Base-by-base conservation (phyloP, 1,284 basidiomycete genomes). In the Peniophora sp. region DNA sequence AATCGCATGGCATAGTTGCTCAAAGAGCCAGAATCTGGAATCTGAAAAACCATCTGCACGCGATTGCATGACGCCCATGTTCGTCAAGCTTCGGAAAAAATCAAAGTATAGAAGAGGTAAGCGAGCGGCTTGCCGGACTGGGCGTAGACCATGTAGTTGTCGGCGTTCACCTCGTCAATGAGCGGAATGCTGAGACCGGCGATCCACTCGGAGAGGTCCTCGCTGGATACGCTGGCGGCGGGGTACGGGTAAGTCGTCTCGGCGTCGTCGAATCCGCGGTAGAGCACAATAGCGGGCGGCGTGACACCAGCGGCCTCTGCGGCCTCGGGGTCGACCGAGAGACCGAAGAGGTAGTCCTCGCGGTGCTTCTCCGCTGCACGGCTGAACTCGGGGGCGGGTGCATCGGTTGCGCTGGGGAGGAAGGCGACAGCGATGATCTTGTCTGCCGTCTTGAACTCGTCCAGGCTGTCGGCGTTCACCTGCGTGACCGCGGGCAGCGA, bases 341-440 rank as follows among this genome's bases (percentile, higher is more conserved):
- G 16, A 81, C 81, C 53, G 82, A 84, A 53, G 72, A 77, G 51
- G 81, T 78, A 41, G 88, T 89, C 81, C 51, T 77, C 72, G 54
- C 44, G 88, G 84, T 48, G 81, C 93, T 59, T 75, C 77, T 45
- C 72, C 86, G 34, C 95, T 95, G 84, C 20, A 79, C 91, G 47
- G 77, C 99, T 55, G 87, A 98, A 53, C 81, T 96, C 58, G 98
- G 97, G 81, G 93, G 96, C 63, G 69, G 71, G 52, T 99, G 96
- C 68, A 97, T 99, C 64, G 94, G 96, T 44, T 70, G 76, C 50
- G 68, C 98, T 60, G 81, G 77, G 61, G 81, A 90, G 2, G 65
- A 96, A 51, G 95, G 96, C 24, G 75, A 83, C 55, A 82, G 85
- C 81, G 52, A 99, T 97, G 55, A 99, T 77, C 68, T 88, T 92